A percentile compares a stretch with the other conserved stretches of the same genome.
These are phyloP conservation scores for Didymella pomorum DNA, from an alignment of 2,329 filamentous ascomycete species.

Conservation along the genomic window DNA sequence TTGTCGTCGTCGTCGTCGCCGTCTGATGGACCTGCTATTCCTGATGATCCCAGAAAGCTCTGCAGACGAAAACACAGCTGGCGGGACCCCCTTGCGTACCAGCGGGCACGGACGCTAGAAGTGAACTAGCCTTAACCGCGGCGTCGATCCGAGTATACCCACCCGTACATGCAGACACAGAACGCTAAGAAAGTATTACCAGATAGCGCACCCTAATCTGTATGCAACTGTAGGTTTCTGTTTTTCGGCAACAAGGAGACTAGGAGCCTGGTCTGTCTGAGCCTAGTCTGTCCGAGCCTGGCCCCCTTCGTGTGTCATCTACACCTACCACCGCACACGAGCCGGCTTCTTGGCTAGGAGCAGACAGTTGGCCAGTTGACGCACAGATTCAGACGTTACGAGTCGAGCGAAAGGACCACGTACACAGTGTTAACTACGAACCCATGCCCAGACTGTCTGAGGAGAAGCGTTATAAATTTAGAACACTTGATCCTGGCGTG, in stretches of 20 bases:
- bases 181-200: not conserved
- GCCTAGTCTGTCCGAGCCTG: too few species aligned
- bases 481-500: not conserved
- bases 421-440: too few species aligned
- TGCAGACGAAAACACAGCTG: not conserved
- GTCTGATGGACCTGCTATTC: not conserved
- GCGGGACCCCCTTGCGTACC: not conserved
- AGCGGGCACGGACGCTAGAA: not conserved
- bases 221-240: not conserved
- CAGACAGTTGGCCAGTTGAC: too few species aligned
- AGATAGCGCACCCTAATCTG: not conserved
- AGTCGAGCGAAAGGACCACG: too few species aligned
- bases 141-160: not conserved
- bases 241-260: not conserved
- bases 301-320: too few species aligned
- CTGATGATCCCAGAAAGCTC: not conserved
- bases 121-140: not conserved
- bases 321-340: too few species aligned
- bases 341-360: too few species aligned
- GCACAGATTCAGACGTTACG: too few species aligned
- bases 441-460: too few species aligned
- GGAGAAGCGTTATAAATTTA: too few species aligned
- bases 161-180: not conserved
- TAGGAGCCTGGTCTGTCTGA: not conserved
- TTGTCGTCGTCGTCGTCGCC: too few species aligned